Evolutionary conservation across 768 basidiomycete species (phyloP), one percentile per base, ranked within the genome.

Genomic region (Xerocomus brunneocitrinus): DNA sequence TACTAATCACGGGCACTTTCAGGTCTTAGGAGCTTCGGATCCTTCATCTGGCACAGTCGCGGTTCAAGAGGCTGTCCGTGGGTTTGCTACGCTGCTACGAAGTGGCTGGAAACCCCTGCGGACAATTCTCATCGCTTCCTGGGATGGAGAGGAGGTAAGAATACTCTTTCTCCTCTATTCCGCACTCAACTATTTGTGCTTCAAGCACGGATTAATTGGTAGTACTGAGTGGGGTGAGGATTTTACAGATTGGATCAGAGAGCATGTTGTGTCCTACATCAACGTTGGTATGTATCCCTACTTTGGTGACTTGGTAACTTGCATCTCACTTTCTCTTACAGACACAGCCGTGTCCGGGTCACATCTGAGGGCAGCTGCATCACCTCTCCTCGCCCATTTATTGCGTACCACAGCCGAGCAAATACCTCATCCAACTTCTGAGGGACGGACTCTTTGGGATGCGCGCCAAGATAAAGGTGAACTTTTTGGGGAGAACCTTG

Each of bases 211-310:
- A 24, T 75, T 93, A 41, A 68, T 91, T 35, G 95, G 95, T 22
- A 89, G 86, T 64, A 94, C 91, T 4, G 95, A 98, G 72, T 97
- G 89, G 82, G 92, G 85, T 3, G 95, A 98, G 67, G 95, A 98
- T 65, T 98, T 95, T 63, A 65, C 83, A 0, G 76, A 81, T 14
- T 95, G 88, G 83, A 82, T 98, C 36, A 76, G 80, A 38, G 74
- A 86, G 32, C 80, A 95, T 56, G 89, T 88, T 45, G 93, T 91
- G 16, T 80, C 90, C 7, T 98, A 98, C 65, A 71, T 97, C 58
- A 98, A 98, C 65, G 74, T 93, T n/a, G 84, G 77, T 72, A 66
- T 28, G 69, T 60, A 31, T 44, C 22, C 25, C 5, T 52, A 40
- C 38, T 40, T 56, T 8, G 38, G 12, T 46, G 81, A 82, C 55